Evolutionary conservation across 106 monocot genomes (phyloP).

Genomic region (Hemerocallis citrina): DNA sequence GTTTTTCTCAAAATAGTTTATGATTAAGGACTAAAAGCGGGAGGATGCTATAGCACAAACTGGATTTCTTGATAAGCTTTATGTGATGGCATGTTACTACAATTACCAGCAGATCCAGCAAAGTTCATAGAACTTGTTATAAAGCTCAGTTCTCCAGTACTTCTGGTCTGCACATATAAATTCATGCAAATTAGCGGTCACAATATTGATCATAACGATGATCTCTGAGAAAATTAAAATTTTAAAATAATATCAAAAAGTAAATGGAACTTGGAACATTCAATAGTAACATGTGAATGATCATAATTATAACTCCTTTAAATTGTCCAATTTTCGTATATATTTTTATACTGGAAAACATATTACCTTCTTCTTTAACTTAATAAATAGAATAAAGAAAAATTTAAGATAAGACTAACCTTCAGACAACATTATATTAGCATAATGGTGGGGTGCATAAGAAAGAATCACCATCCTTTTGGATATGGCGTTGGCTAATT

Average conservation of each 20-base stretch:
- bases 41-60: neutral
- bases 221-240: neutral
- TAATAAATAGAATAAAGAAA: neutral
- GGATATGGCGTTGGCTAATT: too few species aligned
- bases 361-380: neutral
- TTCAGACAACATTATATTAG: neutral
- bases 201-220: neutral
- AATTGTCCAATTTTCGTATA: too few species aligned
- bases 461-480: too few species aligned
- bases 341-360: too few species aligned
- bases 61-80: neutral
- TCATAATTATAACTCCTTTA: neutral
- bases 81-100: neutral
- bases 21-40: neutral
- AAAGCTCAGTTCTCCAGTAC: slow-evolving; percentile 91
- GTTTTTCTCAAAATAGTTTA: neutral
- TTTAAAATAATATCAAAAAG: neutral
- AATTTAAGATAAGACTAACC: neutral
- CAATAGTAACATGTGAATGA: neutral
- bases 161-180: slow-evolving; percentile 59
- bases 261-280: too few species aligned
- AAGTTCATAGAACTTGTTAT: slow-evolving; percentile 87
- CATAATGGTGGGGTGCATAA: too few species aligned
- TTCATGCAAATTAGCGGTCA: neutral
- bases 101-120: slow-evolving; percentile 71